Evolutionary conservation across 179 eudicot genomes (phyloP).

Genomic region (Actinidia chinensis): DNA sequence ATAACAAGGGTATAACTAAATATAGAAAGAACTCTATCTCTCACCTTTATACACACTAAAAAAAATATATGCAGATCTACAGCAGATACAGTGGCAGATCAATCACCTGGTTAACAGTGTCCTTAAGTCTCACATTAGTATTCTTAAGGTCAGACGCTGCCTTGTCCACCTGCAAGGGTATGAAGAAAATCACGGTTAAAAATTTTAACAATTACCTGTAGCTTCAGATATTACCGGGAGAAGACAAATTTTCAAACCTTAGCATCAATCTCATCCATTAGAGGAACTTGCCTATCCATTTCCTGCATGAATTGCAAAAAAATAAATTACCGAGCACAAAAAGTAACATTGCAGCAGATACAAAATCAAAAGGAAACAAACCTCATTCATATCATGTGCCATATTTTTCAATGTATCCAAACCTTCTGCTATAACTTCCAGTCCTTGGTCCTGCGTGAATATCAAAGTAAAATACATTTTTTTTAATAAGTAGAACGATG

Average conservation of each 20-base stretch:
- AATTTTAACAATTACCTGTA: neutral
- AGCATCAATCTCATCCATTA: constrained; percentile 98
- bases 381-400: constrained; percentile 99
- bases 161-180: constrained; percentile 69
- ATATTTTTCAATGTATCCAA: constrained; percentile 90
- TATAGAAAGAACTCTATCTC: neutral
- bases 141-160: constrained; percentile 92
- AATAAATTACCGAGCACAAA: neutral
- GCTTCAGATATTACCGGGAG: neutral
- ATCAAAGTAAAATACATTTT: constrained; percentile 16
- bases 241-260: constrained; percentile 52
- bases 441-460: constrained; percentile 74
- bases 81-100: neutral
- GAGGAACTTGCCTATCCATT: constrained; percentile 91
- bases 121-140: constrained; percentile 91
- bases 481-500: neutral
- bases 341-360: neutral
- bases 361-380: constrained; percentile 29
- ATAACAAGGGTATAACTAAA: neutral
- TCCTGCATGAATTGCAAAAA: constrained; percentile 53
- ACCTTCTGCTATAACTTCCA: constrained; percentile 96
- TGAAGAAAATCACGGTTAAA: neutral
- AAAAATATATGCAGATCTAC: neutral
- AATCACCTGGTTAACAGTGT: constrained; percentile 90
- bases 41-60: neutral